These are phyloP conservation scores for Begonia peltatifolia DNA, from an alignment of 306 rosid species.

Conservation along the genomic window DNA sequence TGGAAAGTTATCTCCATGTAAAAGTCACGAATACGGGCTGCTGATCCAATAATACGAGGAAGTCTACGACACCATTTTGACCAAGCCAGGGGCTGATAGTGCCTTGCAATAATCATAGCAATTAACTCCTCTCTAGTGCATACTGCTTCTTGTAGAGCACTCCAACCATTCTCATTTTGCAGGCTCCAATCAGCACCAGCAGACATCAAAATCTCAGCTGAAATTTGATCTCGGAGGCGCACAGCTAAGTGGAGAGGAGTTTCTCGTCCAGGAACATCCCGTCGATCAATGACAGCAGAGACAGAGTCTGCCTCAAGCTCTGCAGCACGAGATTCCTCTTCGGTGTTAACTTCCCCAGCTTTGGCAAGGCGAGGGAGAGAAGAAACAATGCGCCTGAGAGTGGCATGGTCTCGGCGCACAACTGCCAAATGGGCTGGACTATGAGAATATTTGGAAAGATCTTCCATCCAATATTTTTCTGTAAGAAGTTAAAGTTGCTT, in stretches of 20 bases:
- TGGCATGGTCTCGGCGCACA: constrained; percentile 52
- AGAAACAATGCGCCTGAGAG: constrained; percentile 45
- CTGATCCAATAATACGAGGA: constrained; percentile 89
- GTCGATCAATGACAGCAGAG: constrained; percentile 58
- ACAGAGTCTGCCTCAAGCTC: constrained; percentile 73
- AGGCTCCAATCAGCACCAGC: constrained; percentile 98
- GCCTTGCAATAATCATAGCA: constrained; percentile 84
- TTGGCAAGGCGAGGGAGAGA: constrained; percentile 66
- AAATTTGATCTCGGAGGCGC: constrained; percentile 58
- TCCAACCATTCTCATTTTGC: constrained; percentile 96
- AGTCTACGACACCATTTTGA: constrained; percentile 99
- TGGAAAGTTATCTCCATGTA: constrained; percentile 97
- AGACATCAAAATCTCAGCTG: constrained; percentile 91
- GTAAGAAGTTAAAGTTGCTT: constrained; percentile 20
- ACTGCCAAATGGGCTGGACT: constrained; percentile 90
- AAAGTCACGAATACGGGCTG: constrained; percentile 85
- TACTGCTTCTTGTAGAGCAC: constrained; percentile 97
- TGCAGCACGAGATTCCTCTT: constrained; percentile 72
- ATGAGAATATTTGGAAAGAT: constrained; percentile 56
- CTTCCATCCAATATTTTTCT: constrained; percentile 46
- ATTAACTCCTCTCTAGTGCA: constrained; percentile 85
- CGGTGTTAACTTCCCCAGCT: constrained; percentile 68
- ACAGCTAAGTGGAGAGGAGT: constrained; percentile 98
- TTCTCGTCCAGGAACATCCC: constrained; percentile 96
- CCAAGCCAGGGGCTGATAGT: constrained; percentile 93